A percentile compares a stretch with the other conserved stretches of the same genome.
Evolutionary conservation across 345 rosid species (phyloP).

Genomic region (Acer yangbiense): DNA sequence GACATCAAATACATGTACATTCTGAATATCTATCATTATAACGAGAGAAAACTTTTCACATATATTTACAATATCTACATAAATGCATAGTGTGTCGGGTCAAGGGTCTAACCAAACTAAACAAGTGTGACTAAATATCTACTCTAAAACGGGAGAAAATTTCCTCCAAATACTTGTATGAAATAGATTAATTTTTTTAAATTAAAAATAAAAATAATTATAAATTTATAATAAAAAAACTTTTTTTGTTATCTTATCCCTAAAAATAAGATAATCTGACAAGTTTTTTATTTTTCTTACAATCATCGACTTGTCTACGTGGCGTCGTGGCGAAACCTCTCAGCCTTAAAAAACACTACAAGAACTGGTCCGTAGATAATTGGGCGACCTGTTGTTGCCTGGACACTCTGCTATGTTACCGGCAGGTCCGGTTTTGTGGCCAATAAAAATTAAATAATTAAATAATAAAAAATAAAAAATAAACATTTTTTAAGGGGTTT

Average conservation of each 20-base stretch:
- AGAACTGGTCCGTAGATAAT: slow-evolving; percentile 40
- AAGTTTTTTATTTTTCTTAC: slow-evolving; percentile 21
- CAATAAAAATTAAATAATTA: slow-evolving; percentile 3
- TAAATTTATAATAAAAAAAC: background rate
- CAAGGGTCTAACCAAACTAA: no score
- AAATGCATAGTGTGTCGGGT: no score
- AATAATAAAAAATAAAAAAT: background rate
- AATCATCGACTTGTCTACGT: slow-evolving; percentile 41
- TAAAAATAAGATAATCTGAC: slow-evolving; percentile 23
- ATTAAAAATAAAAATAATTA: no score
- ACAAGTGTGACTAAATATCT: no score
- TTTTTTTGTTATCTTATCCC: slow-evolving; percentile 16
- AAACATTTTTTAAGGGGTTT: slow-evolving; percentile 49
- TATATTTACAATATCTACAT: rapidly evolving
- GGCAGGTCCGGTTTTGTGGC: slow-evolving; percentile 48
- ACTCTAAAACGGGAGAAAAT: no score
- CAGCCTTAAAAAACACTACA: slow-evolving; percentile 2
- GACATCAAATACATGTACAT: no score
- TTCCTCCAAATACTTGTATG: no score
- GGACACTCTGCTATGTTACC: slow-evolving; percentile 28
- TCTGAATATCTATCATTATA: no score
- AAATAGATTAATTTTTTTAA: no score
- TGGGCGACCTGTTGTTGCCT: slow-evolving; percentile 40
- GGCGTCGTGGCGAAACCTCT: slow-evolving; percentile 53
- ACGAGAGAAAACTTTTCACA: no score